phyloP scores from a whole-genome alignment of 495 filamentous ascomycete genomes.

The Jackrogersella multiformis region DNA sequence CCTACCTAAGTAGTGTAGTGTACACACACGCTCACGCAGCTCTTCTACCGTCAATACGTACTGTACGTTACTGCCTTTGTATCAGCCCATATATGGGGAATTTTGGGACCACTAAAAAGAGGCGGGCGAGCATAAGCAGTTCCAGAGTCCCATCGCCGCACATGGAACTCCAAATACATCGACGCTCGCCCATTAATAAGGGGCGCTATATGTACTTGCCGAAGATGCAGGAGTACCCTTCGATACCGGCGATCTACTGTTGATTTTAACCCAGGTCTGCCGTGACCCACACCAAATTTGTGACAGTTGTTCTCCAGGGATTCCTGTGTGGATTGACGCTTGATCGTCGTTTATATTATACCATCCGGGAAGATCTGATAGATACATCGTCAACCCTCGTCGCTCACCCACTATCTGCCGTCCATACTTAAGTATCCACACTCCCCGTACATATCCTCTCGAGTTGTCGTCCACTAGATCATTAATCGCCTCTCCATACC shows the following conservation, averaged over 20 bases:
- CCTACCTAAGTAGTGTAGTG: too few relatives aligned
- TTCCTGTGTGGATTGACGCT: slow-evolving; percentile 58
- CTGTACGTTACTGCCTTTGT: slow-evolving; percentile 32
- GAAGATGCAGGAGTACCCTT: slow-evolving; percentile 54
- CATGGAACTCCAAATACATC: slow-evolving; percentile 49
- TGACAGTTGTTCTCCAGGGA: slow-evolving; percentile 60
- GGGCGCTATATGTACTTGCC: slow-evolving; percentile 55
- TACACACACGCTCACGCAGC: too few relatives aligned
- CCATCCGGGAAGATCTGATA: slow-evolving; percentile 61
- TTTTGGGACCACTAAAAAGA: slow-evolving; percentile 44
- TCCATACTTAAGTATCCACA: slow-evolving; percentile 60
- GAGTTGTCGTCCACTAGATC: slow-evolving; percentile 39
- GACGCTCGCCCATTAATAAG: slow-evolving; percentile 56
- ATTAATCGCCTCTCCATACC: slow-evolving; percentile 36
- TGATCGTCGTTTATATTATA: slow-evolving; percentile 56
- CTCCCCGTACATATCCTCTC: slow-evolving; percentile 44
- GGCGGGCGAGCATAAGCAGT: slow-evolving; percentile 41
- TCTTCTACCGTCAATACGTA: slow-evolving; percentile 29
- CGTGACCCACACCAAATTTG: slow-evolving; percentile 62
- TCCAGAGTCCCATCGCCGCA: slow-evolving; percentile 53
- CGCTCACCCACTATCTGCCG: slow-evolving; percentile 52
- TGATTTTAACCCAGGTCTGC: slow-evolving; percentile 58
- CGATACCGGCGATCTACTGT: slow-evolving; percentile 57
- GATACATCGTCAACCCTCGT: slow-evolving; percentile 54
- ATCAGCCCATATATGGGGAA: slow-evolving; percentile 44